phyloP scores from a whole-genome alignment of 169 alveolate genomes.

The Eimeria praecox region DNA sequence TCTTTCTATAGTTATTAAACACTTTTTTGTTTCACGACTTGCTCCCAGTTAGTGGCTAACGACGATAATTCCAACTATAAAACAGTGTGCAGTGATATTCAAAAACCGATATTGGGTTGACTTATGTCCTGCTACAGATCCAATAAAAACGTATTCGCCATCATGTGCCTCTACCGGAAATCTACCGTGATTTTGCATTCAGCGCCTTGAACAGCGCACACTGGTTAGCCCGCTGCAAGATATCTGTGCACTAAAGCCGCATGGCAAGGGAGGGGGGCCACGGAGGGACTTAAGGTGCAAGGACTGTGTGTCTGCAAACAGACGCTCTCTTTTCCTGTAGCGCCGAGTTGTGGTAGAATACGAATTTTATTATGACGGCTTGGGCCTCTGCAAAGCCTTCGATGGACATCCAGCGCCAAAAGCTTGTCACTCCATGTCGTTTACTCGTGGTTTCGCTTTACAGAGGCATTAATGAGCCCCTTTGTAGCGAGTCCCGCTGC shows the following conservation, averaged over 20 bases:
- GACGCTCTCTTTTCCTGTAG: background rate
- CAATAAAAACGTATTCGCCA: background rate
- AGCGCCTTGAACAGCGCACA: background rate
- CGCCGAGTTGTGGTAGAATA: background rate
- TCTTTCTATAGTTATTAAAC: background rate
- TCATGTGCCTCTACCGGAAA: background rate
- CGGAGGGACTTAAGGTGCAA: background rate
- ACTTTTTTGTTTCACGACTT: background rate
- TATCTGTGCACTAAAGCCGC: background rate
- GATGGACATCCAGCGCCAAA: background rate
- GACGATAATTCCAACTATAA: background rate
- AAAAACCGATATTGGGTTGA: background rate
- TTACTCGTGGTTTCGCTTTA: background rate
- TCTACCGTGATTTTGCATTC: background rate
- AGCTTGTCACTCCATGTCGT: background rate
- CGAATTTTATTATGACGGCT: background rate
- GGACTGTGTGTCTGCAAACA: background rate
- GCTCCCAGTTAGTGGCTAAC: background rate
- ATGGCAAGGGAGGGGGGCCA: background rate
- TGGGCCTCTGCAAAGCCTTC: background rate
- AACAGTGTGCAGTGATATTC: background rate
- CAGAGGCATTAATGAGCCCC: conserved; percentile 60
- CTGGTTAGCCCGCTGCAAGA: background rate
- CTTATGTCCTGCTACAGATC: background rate
- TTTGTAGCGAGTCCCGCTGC: conserved; percentile 26